Evolutionary conservation across 148 eudicot species (phyloP).

Genomic region (Nepenthes gracilis): DNA sequence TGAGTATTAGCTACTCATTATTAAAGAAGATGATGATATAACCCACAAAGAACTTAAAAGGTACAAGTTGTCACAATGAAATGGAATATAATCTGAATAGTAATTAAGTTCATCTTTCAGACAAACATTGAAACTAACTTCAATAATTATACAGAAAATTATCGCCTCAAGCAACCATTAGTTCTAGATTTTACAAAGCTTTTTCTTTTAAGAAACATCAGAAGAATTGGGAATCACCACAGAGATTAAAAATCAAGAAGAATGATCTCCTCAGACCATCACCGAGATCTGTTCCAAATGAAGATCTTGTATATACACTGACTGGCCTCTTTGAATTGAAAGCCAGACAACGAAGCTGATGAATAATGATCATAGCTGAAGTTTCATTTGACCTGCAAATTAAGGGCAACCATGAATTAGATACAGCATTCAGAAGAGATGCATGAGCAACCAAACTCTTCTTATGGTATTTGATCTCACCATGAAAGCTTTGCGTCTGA

Average conservation of each 20-base stretch:
- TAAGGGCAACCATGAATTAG: background rate
- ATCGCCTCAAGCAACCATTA: background rate
- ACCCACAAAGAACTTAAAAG: no score
- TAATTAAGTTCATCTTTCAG: no score
- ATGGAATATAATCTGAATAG: no score
- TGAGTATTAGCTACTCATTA: no score
- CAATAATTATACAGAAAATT: slow-evolving; percentile 1
- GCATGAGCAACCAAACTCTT: background rate
- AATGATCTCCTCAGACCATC: background rate
- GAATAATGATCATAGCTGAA: slow-evolving; percentile 18
- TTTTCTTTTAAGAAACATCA: background rate
- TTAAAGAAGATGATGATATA: no score
- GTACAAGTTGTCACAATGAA: no score
- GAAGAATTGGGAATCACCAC: background rate
- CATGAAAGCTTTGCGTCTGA: slow-evolving; percentile 37
- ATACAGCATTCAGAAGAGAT: background rate
- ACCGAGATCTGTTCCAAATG: no score
- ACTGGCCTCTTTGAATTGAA: background rate
- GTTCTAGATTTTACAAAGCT: background rate
- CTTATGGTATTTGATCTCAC: slow-evolving; percentile 17
- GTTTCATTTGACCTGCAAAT: slow-evolving; percentile 50
- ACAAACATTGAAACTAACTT: background rate
- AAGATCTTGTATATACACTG: background rate
- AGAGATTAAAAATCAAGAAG: background rate
- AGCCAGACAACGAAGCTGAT: background rate